Conservation (phyloP, 352 stramenopile genomes). For the Phytophthora lateralis region DNA sequence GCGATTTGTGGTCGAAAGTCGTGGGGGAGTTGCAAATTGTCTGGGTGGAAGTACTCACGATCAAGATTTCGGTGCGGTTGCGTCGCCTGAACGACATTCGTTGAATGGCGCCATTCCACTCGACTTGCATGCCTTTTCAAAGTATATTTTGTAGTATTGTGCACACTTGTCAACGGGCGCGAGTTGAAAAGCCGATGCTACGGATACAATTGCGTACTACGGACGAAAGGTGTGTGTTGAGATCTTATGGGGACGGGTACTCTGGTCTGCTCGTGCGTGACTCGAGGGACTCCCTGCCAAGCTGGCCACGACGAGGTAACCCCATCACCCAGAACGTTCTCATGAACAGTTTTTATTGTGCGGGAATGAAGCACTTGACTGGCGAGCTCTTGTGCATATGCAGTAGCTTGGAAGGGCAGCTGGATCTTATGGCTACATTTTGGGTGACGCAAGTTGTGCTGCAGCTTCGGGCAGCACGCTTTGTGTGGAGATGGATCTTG, state of each 20-base stretch:
- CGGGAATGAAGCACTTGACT: neutral
- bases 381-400: neutral
- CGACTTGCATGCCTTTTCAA: neutral
- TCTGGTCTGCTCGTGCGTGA: neutral
- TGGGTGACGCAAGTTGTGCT: neutral
- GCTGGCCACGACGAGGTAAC: neutral
- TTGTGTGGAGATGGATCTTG: neutral
- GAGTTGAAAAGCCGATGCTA: neutral
- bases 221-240: no score
- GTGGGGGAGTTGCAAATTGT: slow-evolving; percentile 2
- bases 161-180: neutral
- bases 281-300: neutral
- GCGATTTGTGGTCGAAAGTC: neutral
- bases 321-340: neutral
- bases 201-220: neutral
- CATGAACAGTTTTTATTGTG: neutral
- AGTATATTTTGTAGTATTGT: neutral
- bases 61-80: slow-evolving; percentile 14
- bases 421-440: neutral
- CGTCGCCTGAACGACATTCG: slow-evolving; percentile 6
- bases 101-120: neutral
- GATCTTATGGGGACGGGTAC: no score
- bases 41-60: neutral
- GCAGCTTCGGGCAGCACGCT: neutral
- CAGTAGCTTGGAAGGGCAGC: neutral